Evolutionary conservation across 257 asterid genomes (phyloP).

Genomic region (Gentiana dahurica): DNA sequence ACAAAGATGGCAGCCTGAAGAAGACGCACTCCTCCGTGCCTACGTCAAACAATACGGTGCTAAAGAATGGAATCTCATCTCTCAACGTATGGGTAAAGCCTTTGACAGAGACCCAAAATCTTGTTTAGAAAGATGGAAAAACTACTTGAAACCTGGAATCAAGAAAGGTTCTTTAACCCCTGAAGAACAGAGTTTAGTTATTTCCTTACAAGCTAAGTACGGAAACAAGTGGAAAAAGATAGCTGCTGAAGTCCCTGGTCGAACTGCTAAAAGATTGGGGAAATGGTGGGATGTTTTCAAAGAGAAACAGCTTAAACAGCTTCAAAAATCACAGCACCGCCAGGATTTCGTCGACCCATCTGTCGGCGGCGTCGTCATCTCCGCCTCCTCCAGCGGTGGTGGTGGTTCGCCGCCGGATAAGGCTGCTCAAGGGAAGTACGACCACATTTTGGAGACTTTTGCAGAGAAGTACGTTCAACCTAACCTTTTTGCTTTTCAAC

Average conservation of each 20-base stretch:
- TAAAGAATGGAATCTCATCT: slow-evolving; percentile 68
- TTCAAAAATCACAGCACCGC: slow-evolving; percentile 25
- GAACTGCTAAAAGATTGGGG: slow-evolving; percentile 74
- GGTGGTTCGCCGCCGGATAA: slow-evolving; percentile 37
- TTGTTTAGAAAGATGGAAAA: slow-evolving; percentile 71
- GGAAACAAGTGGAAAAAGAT: slow-evolving; percentile 81
- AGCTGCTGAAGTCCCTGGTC: slow-evolving; percentile 73
- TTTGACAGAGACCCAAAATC: slow-evolving; percentile 79
- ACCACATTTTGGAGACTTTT: slow-evolving; percentile 62
- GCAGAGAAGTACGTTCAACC: slow-evolving; percentile 85
- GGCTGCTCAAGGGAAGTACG: slow-evolving; percentile 57
- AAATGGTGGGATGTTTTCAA: slow-evolving; percentile 97
- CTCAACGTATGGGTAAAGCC: slow-evolving; percentile 49
- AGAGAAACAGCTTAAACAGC: slow-evolving; percentile 67
- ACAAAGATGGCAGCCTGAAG: slow-evolving; percentile 87
- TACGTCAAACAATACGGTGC: slow-evolving; percentile 83
- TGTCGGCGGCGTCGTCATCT: too few relatives aligned
- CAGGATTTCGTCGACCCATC: slow-evolving; percentile 18
- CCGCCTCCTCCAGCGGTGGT: slow-evolving; percentile 14
- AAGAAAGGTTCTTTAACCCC: slow-evolving; percentile 63
- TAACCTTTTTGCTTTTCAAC: slow-evolving; percentile 25
- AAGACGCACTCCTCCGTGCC: slow-evolving; percentile 70
- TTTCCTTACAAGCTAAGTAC: slow-evolving; percentile 60
- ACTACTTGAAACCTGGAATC: slow-evolving; percentile 68
- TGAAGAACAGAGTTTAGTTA: slow-evolving; percentile 62